A percentile compares a stretch with the other conserved stretches of the same genome.
These are phyloP conservation scores for Cutaneotrichosporon sp. DNA, from an alignment of 1,284 basidiomycete species.

Conservation along the genomic window DNA sequence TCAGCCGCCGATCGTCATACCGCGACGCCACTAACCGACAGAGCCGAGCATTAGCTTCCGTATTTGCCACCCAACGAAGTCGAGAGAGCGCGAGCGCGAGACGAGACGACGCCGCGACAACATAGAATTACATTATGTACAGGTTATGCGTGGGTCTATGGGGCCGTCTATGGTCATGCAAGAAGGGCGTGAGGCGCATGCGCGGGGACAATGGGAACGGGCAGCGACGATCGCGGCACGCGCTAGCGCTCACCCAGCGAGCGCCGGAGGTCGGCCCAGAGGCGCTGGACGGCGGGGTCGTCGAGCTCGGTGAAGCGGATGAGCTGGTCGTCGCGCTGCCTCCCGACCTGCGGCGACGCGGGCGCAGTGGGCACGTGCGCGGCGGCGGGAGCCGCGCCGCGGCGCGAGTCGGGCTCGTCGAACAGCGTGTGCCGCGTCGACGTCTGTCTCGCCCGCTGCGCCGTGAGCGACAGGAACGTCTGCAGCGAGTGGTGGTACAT, in stretches of 20 bases:
- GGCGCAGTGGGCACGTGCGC: neutral
- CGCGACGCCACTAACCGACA: neutral
- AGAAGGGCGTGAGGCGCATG: too few species aligned
- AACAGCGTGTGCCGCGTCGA: slow-evolving; percentile 32
- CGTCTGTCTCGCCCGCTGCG: slow-evolving; percentile 40
- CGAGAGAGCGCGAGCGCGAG: neutral
- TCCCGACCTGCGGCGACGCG: neutral
- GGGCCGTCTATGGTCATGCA: neutral
- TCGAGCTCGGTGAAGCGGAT: slow-evolving; percentile 27
- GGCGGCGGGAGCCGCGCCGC: slow-evolving; percentile 1
- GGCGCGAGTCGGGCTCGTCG: slow-evolving; percentile 16
- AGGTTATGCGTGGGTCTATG: slow-evolving; percentile 1
- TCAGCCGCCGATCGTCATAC: neutral
- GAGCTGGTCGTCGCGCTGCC: slow-evolving; percentile 11
- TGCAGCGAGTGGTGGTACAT: slow-evolving; percentile 47
- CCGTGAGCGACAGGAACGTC: slow-evolving; percentile 48
- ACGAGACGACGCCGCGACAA: too few species aligned
- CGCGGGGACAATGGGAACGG: too few species aligned
- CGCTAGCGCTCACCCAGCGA: slow-evolving; percentile 23
- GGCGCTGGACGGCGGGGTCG: slow-evolving; percentile 14
- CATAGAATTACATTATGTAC: slow-evolving; percentile 2
- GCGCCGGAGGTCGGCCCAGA: slow-evolving; percentile 26
- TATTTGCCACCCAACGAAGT: neutral
- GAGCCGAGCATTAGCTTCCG: neutral
- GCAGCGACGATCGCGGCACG: too few species aligned